Conservation (phyloP, 129 eudicot species). For the Flaveria bidentis region DNA sequence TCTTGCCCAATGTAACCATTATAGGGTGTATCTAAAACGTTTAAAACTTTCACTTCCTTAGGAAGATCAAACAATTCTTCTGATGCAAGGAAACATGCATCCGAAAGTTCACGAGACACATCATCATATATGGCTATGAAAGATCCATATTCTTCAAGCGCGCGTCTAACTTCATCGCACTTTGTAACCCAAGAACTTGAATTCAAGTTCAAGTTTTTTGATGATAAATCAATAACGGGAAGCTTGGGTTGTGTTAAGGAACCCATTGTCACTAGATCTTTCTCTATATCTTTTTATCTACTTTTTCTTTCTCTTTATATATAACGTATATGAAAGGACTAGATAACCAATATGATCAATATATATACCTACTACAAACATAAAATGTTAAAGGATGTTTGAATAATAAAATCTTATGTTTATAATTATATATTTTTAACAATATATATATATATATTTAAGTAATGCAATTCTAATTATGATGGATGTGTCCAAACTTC, state of each 20-base stretch:
- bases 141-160: conserved; percentile 51
- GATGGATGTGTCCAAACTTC: too few species aligned
- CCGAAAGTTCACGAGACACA: conserved; percentile 31
- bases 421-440: neutral
- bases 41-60: conserved; percentile 26
- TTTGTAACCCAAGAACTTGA: conserved; percentile 38
- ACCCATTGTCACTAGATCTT: neutral
- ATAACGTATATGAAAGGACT: too few species aligned
- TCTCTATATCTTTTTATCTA: too few species aligned
- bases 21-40: conserved; percentile 28
- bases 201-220: conserved; percentile 23
- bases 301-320: too few species aligned
- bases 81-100: conserved; percentile 29
- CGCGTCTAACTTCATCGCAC: conserved; percentile 29
- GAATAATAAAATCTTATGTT: neutral
- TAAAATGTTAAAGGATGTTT: neutral
- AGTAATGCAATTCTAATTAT: too few species aligned
- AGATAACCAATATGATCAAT: too few species aligned
- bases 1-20: conserved; percentile 39
- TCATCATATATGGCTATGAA: conserved; percentile 41
- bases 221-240: conserved; percentile 42
- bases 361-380: too few species aligned
- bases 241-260: conserved; percentile 26
- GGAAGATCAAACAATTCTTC: conserved; percentile 50
- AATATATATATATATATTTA: too few species aligned